Evolutionary conservation across 257 asterid species (phyloP), one percentile per base, ranked within the genome.

Genomic region (Primulina tabacum): DNA sequence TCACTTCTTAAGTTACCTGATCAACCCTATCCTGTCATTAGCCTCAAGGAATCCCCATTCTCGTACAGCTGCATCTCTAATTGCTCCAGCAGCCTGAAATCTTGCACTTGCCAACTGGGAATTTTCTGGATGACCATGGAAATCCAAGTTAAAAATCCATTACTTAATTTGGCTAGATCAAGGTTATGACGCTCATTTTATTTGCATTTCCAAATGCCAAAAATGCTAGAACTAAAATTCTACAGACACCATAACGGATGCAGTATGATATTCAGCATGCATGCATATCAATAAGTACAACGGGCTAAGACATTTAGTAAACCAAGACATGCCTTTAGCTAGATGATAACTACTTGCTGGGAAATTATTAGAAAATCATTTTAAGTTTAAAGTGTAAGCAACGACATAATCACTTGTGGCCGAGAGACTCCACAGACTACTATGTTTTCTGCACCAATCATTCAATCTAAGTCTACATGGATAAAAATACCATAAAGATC

Each of bases 41-140:
- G 82, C 75, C 66, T 87, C 88, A 9, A 93, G 92, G 71, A 83
- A 79, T 62, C 76, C 82, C 99, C 99, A 93, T 84, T 93, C 99
- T 73, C 99, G 88, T 72, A 90, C 72, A 53, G 97, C 96, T 71
- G 97, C 99, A 75, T 85, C 88, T 69, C 88, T 84, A 70, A 93
- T 83, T 73, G 97, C 97, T 81, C 95, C 94, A 68, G 97, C 99
- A 79, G 97, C 99, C 82, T 86, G 96, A 81, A 93, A 93, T 78
- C 95, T 89, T 76, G 99, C 99, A 79, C 64, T 82, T 77, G 95
- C 86, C 83, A 74, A 64, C 86, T 77, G 89, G 76, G 99, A 93
- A 74, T 93, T 87, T 81, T 90, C 97, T 93, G 98, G 77, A 80
- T 65, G 69, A 68, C 73, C 62, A 69, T 50, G 66, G 60, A 43